Conservation (phyloP, 305 asterid genomes). For the Fraxinus dipetala region DNA sequence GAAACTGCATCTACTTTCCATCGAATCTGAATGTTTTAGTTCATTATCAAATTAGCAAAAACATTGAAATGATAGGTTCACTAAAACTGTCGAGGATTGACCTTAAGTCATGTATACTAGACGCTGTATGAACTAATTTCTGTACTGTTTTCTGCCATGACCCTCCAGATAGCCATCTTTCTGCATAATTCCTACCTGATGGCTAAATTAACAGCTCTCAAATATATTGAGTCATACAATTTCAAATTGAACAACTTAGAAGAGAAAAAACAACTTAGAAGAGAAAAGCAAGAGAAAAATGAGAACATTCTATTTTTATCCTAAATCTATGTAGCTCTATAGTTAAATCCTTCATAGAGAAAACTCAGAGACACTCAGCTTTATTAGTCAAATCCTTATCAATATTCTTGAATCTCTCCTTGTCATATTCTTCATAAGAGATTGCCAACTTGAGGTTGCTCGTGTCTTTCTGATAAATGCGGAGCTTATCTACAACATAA, state of each 20-base stretch:
- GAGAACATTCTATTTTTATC: neutral
- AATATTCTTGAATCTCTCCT: neutral
- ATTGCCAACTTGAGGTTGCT: neutral
- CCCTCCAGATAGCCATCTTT: neutral
- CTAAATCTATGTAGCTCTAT: neutral
- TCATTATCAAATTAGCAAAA: neutral
- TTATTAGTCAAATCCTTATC: neutral
- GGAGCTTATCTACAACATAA: neutral
- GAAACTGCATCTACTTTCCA: neutral
- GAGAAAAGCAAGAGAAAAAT: neutral
- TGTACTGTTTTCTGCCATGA: neutral
- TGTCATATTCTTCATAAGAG: neutral
- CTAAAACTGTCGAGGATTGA: neutral
- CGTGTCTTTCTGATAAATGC: neutral
- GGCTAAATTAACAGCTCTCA: neutral
- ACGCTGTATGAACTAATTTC: neutral
- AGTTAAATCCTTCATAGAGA: neutral
- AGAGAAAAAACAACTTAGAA: neutral
- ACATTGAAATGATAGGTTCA: neutral
- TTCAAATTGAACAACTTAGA: neutral
- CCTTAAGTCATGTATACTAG: neutral
- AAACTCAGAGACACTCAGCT: neutral
- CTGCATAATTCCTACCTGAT: neutral
- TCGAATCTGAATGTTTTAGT: neutral
- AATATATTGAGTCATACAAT: neutral